Conservation (phyloP, 768 basidiomycete genomes). For the Mycena rebaudengoi region DNA sequence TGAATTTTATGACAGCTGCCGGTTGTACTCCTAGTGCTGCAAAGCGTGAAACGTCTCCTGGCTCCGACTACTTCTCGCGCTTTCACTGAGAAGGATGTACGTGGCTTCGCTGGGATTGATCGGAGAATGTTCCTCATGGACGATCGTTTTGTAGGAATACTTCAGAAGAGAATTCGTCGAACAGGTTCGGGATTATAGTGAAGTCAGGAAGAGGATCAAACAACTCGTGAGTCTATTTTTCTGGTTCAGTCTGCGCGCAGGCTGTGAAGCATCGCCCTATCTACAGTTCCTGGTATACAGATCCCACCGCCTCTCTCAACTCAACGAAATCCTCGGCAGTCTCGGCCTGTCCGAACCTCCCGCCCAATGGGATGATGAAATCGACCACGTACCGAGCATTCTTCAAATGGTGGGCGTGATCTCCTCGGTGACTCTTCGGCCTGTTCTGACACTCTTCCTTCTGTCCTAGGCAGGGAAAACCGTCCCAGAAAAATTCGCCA, state of each 20-base stretch:
- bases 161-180: conserved; percentile 4
- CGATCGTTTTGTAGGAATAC: conserved; percentile 11
- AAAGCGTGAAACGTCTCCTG: conserved; percentile 2
- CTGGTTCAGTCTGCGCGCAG: background rate
- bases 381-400: conserved; percentile 13
- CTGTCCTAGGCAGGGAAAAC: background rate
- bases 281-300: conserved; percentile 18
- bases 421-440: background rate
- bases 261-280: background rate
- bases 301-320: conserved; percentile 15
- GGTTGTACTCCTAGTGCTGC: conserved; percentile 3
- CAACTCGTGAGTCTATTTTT: conserved; percentile 16
- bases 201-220: conserved; percentile 19
- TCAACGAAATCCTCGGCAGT: conserved; percentile 4
- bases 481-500: background rate
- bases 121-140: background rate
- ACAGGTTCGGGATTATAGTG: conserved; percentile 16
- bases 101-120: background rate
- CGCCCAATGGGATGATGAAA: conserved; percentile 25
- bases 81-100: conserved; percentile 12
- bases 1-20: background rate
- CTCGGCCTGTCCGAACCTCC: conserved; percentile 5
- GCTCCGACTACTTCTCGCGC: conserved; percentile 16
- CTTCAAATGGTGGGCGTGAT: background rate
- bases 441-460: background rate